phyloP scores from a whole-genome alignment of 257 asterid genomes.

The Scutellaria galericulata region DNA sequence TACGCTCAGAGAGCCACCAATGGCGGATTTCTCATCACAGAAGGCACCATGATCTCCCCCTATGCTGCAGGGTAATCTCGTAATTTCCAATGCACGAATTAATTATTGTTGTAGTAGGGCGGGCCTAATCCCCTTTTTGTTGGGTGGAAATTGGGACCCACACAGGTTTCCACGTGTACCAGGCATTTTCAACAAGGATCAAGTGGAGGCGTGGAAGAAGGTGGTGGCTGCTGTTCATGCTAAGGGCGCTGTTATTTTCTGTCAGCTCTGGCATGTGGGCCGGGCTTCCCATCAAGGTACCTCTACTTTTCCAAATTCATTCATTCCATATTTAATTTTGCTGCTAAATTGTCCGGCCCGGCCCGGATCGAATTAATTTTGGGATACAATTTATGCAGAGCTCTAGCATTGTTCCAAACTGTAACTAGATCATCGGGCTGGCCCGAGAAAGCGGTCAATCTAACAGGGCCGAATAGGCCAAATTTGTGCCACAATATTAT shows the following conservation, averaged over 20 bases:
- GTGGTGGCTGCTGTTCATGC: conserved; percentile 79
- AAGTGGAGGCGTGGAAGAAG: conserved; percentile 86
- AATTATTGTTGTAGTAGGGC: conserved; percentile 16
- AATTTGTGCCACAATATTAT: no score
- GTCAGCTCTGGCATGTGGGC: conserved; percentile 99
- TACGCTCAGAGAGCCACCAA: conserved; percentile 81
- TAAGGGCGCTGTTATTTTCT: conserved; percentile 81
- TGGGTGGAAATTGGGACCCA: conserved; percentile 30
- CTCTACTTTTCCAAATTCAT: not conserved
- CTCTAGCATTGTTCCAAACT: no score
- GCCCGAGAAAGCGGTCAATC: no score
- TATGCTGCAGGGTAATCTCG: conserved; percentile 81
- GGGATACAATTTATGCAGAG: no score
- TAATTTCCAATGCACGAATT: conserved; percentile 5
- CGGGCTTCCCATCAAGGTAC: conserved; percentile 91
- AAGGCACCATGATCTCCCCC: conserved; percentile 90
- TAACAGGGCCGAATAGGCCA: no score
- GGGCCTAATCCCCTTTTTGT: not conserved
- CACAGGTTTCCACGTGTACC: conserved; percentile 93
- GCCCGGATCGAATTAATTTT: no score
- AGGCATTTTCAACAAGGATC: conserved; percentile 78
- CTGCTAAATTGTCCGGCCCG: no score
- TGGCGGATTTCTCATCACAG: conserved; percentile 94
- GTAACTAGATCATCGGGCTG: no score
- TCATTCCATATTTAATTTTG: no score